Evolutionary conservation across 2,329 filamentous ascomycete species (phyloP), one percentile per base, ranked within the genome.

Genomic region (Corinectria fuckeliana): DNA sequence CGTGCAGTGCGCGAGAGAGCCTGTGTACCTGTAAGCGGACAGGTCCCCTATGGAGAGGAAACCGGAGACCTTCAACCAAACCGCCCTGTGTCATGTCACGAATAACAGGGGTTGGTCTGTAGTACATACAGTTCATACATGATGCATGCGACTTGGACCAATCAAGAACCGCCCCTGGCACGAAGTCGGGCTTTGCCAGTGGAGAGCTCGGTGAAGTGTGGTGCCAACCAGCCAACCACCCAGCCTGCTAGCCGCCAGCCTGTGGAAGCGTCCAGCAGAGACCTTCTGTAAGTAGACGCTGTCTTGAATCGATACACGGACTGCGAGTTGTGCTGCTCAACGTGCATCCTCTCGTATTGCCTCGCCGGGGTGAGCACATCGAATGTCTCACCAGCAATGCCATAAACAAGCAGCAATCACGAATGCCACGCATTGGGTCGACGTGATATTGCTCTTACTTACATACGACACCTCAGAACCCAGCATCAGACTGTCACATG

Each of bases 141-240:
- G n/a, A n/a, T n/a, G 23, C 52, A 48, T 9, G 20, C 32, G 23
- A n/a, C 4, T 20, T n/a, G 2, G 20, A 32, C 49, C 49, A 47
- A 45, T 38, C 47, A 56, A 14, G 20, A 30, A 13, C 39, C 16
- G 44, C 20, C 36, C 44, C 51, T 39, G 23, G 30, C 44, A 45
- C 25, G 8, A n/a, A 45, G 44, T 42, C 34, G 45, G 20, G 25
- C 23, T 41, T 25, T 21, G n/a, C 20, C 11, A 45, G 23, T 42
- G 34, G 45, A 23, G 30, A 3, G 13, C n/a, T n/a, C n/a, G n/a
- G n/a, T n/a, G 18, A 45, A 10, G 45, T 54, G 50, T 59, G 50
- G 45, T 50, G 25, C 50, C 55, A 56, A 59, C 30, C 50, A 32
- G 48, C 65, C 65, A 67, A 63, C 63, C 66, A 65, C 50, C 58